A percentile compares a stretch with the other conserved stretches of the same genome.
phyloP scores from a whole-genome alignment of 1,284 basidiomycete species.

The Schizophyllum commune region DNA sequence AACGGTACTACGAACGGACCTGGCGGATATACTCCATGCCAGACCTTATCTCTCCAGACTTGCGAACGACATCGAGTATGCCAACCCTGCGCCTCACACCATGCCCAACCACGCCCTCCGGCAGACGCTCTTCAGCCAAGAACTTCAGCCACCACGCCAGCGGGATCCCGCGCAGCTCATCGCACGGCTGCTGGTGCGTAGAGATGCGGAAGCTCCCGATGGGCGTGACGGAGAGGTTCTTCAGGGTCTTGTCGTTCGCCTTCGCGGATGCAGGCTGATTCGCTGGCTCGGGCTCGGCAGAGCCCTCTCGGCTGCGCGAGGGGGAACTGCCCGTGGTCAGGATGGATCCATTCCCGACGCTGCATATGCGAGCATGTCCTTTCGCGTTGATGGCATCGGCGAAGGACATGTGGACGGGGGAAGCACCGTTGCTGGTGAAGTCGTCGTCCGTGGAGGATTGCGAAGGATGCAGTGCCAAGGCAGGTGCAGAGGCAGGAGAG shows the following conservation, averaged over 20 bases:
- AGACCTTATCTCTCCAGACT: slow-evolving; percentile 5
- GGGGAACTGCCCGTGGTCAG: background rate
- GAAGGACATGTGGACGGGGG: too few species aligned
- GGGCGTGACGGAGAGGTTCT: background rate
- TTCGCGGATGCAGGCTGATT: background rate
- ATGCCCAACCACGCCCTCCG: slow-evolving; percentile 37
- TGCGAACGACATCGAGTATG: slow-evolving; percentile 5
- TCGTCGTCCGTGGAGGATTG: too few species aligned
- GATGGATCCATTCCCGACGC: background rate
- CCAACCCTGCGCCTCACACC: slow-evolving; percentile 3
- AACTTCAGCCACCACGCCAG: slow-evolving; percentile 30
- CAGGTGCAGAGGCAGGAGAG: too few species aligned
- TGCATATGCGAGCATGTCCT: background rate
- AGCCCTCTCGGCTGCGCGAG: background rate
- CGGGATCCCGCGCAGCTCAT: slow-evolving; percentile 22
- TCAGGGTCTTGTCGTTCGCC: background rate
- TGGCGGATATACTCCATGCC: slow-evolving; percentile 9
- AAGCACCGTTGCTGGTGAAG: too few species aligned
- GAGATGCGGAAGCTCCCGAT: background rate
- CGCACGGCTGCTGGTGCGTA: background rate
- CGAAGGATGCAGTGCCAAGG: too few species aligned
- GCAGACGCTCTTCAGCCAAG: slow-evolving; percentile 46
- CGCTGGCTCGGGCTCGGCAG: background rate
- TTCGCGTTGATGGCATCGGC: too few species aligned
- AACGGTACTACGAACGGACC: background rate